A percentile compares a stretch with the other conserved stretches of the same genome.
These are phyloP conservation scores for Sporothrix phasma DNA, from an alignment of 2,329 filamentous ascomycete genomes.

Conservation along the genomic window DNA sequence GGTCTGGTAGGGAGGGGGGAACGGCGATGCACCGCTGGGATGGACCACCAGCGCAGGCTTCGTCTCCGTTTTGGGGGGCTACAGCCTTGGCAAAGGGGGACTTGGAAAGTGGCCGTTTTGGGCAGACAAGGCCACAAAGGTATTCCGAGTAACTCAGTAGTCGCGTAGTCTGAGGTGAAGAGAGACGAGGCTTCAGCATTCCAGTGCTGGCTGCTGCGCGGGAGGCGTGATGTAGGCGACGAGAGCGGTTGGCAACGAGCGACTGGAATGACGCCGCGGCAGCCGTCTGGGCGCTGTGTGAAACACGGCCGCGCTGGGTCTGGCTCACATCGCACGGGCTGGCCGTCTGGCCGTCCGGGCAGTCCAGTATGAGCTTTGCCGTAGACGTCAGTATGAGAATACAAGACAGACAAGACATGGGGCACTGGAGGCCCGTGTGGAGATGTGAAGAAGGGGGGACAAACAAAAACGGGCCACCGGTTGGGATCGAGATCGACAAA, in stretches of 20 bases:
- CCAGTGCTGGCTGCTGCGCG: neutral
- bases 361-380: neutral
- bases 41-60: neutral
- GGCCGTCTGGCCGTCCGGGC: no score
- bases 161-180: no score
- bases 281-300: neutral
- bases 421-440: neutral
- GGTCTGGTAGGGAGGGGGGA: neutral
- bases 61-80: slow-evolving; percentile 1
- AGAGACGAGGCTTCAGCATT: neutral
- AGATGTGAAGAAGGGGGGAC: neutral
- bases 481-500: neutral
- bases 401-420: slow-evolving; percentile 1
- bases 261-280: slow-evolving; percentile 3
- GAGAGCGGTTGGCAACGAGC: neutral
- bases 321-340: neutral
- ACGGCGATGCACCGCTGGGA: neutral
- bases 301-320: neutral
- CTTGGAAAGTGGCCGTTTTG: neutral
- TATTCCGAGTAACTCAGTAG: no score
- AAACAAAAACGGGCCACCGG: neutral
- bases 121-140: neutral
- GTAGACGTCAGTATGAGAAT: slow-evolving; percentile 11
- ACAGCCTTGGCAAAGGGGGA: neutral
- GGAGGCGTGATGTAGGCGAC: neutral